A percentile compares a stretch with the other conserved stretches of the same genome.
phyloP scores from a whole-genome alignment of 2,329 filamentous ascomycete species.

The Hypoxylon sp. region DNA sequence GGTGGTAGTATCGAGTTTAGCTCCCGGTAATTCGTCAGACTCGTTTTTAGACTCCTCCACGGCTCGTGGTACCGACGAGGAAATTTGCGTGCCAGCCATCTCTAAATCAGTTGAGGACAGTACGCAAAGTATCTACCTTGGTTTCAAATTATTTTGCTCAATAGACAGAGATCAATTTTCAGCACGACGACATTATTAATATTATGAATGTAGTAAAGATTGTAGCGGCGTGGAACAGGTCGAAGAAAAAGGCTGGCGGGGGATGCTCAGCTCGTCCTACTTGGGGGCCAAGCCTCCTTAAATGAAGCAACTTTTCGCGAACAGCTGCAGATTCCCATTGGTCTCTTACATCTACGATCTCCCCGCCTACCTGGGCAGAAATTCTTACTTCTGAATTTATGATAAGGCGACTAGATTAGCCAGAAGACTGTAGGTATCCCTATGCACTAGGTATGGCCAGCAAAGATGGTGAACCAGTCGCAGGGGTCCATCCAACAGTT shows the following conservation, averaged over 20 bases:
- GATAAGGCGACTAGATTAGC: too few relatives aligned
- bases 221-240: too few relatives aligned
- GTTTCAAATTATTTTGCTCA: too few relatives aligned
- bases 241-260: too few relatives aligned
- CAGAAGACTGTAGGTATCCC: too few relatives aligned
- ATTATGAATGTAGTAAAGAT: too few relatives aligned
- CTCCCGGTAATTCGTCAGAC: not conserved
- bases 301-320: not conserved
- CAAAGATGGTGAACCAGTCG: not conserved
- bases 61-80: not conserved
- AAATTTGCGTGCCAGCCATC: constrained; percentile 2
- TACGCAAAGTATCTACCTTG: too few relatives aligned
- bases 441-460: too few relatives aligned
- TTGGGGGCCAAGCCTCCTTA: not conserved
- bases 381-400: too few relatives aligned
- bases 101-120: not conserved
- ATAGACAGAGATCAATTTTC: too few relatives aligned
- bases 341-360: too few relatives aligned
- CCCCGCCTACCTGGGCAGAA: too few relatives aligned
- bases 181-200: not conserved
- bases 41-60: not conserved
- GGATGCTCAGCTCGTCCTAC: not conserved
- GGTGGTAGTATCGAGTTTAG: not conserved
- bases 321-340: not conserved
- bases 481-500: not conserved